Evolutionary conservation across 2,329 filamentous ascomycete genomes (phyloP).

Genomic region (Rhinocladiella similis): DNA sequence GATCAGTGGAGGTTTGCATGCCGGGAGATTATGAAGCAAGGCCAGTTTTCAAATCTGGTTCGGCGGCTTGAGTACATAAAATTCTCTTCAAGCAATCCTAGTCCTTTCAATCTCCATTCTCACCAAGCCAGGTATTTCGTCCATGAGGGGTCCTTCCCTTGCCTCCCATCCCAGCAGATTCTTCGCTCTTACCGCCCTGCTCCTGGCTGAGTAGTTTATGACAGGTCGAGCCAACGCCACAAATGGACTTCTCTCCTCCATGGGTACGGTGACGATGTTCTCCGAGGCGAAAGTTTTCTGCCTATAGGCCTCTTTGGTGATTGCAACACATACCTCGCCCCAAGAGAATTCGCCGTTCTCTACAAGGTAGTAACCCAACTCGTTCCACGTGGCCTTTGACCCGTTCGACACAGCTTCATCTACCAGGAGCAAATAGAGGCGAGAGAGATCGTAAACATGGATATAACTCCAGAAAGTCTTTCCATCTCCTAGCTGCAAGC

Average conservation of each 20-base stretch:
- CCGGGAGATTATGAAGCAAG: not conserved
- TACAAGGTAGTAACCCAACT: conserved; percentile 63
- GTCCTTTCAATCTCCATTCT: too few relatives aligned
- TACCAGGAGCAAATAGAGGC: conserved; percentile 54
- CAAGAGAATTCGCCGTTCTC: conserved; percentile 63
- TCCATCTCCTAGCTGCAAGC: conserved; percentile 57
- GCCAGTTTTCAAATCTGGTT: too few relatives aligned
- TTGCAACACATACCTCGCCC: conserved; percentile 57
- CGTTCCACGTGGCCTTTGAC: conserved; percentile 38
- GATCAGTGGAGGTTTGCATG: not conserved
- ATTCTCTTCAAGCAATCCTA: too few relatives aligned
- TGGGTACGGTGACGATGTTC: not conserved
- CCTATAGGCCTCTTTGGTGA: conserved; percentile 46
- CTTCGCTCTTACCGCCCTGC: conserved; percentile 54
- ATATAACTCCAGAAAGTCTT: conserved; percentile 60
- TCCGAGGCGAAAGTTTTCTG: not conserved
- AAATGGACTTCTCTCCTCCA: conserved; percentile 42
- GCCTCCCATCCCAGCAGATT: conserved; percentile 61
- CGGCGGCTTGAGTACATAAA: too few relatives aligned
- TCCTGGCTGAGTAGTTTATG: conserved; percentile 51
- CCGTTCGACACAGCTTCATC: conserved; percentile 52
- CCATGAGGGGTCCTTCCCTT: not conserved
- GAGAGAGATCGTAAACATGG: conserved; percentile 59
- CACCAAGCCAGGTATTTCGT: too few relatives aligned
- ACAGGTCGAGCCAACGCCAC: conserved; percentile 57